Conservation (phyloP, 305 asterid genomes). For the Fraxinus velutina region DNA sequence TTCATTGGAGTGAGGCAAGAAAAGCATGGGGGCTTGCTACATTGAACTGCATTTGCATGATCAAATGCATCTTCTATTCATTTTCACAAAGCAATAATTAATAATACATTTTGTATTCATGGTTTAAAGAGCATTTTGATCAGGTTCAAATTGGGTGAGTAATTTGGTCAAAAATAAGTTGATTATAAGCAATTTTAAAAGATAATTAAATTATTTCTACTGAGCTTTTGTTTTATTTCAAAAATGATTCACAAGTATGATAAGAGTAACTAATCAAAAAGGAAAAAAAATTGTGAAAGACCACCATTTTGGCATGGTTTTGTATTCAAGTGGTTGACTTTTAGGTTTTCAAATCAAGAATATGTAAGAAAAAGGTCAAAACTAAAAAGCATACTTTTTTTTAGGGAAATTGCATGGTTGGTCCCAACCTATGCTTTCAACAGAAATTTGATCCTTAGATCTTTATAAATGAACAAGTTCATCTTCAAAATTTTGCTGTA, state of each 20-base stretch:
- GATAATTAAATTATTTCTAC: conserved; percentile 26
- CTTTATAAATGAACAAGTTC: not conserved
- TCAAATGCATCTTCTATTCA: conserved; percentile 39
- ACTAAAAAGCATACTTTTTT: not conserved
- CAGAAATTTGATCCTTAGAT: not conserved
- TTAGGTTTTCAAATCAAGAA: not conserved
- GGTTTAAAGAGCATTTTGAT: conserved; percentile 38
- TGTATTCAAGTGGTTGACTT: not conserved
- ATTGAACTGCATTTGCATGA: conserved; percentile 59
- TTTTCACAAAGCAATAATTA: conserved; percentile 23
- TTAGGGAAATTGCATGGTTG: not conserved
- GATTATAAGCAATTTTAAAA: conserved; percentile 22
- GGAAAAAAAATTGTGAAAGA: not conserved
- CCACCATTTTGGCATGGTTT: not conserved
- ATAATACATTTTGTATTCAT: conserved; percentile 15
- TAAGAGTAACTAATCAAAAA: conserved; percentile 17
- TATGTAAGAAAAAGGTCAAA: not conserved
- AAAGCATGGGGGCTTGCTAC: conserved; percentile 49
- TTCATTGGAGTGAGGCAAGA: conserved; percentile 41
- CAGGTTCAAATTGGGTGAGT: conserved; percentile 70
- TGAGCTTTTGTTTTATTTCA: conserved; percentile 11
- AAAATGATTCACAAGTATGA: conserved; percentile 33
- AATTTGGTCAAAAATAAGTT: conserved; percentile 63
- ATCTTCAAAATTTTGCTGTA: not conserved
- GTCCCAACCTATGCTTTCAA: not conserved